Base-by-base conservation (phyloP, 495 filamentous ascomycete genomes). In the Cercophora scortea region DNA sequence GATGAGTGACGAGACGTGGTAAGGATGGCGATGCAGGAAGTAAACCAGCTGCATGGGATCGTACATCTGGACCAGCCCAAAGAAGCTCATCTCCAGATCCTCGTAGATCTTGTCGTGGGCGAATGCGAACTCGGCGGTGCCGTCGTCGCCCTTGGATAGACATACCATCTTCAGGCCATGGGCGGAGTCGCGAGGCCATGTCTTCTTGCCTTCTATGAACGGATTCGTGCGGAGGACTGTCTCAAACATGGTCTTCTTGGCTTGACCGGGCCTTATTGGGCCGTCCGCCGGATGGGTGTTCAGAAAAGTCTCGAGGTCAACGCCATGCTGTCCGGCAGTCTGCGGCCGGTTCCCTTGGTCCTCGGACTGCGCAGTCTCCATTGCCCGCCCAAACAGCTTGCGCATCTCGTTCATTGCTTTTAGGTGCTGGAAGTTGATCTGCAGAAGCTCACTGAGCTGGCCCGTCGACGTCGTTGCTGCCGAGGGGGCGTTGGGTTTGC, bases 371-470 rank as follows among this genome's bases (percentile, higher is more conserved):
- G 81, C 80, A 15, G 78, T 77, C 43, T 88, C 81, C 50, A 93
- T 71, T 9, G 87, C 86, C 32, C 86, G 84, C 0, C 93, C 93
- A 69, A 99, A 99, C 3, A 99, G 70, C 54, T 81, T 83, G 41
- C 88, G 85, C 90, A 99, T 96, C 69, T 99, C 93, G 58, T 95
- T 94, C 6, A 80, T 76, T 12, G 87, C 87, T 62, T 94, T 95
- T 10, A 99, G 79, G 56, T 87, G 81, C 54, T 85, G 79, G 1
- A 86, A 79, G 43, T 93, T 90, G 50, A 96, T 79, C 10, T 78
- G 72, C 1, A 97, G 71, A 33, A 95, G 71, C n/a, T 80, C 56
- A 57, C 71, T 74, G 36, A 82, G 62, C 64, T 74, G 44, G 36
- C 44, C 33, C 8, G 48, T 41, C 40, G 45, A 32, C 15, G 47